Evolutionary conservation across 768 basidiomycete genomes (phyloP), one percentile per base, ranked within the genome.

Genomic region (Boletus vinaceobasis): DNA sequence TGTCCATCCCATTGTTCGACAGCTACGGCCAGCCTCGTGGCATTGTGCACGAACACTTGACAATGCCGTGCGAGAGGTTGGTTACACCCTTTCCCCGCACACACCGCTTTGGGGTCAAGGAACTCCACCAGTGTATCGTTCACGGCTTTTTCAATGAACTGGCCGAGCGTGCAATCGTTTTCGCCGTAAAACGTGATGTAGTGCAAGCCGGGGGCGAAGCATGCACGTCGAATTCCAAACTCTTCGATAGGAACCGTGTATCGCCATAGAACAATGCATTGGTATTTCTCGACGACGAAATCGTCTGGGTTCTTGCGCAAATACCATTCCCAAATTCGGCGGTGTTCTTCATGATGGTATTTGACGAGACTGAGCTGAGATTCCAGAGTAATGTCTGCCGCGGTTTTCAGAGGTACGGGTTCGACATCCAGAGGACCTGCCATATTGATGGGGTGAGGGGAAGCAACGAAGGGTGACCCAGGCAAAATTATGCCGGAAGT

Each of bases 311-410:
- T 93, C 72, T 92, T 90, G 47, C 90, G 83, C 11, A 90, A 74
- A 65, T 96, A 96, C 94, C 93, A 97, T 63, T 93, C 90, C 94
- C 95, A 98, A 29, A 96, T 83, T 40, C 90, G 85, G 36, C 88
- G 81, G 59, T 92, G 88, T 61, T 96, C 93, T 60, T 88, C 87
- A 52, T 94, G 90, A 60, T 87, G 86, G 77, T 85, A 87, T 66
- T 88, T 85, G 37, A 90, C 73, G 36, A 84, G 75, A 44, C 79
- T 81, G 38, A 89, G 81, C 19, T 77, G 80, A 64, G 90, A 92
- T 65, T 94, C 87, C 36, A 85, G 73, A 11, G 78, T 72, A 45
- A 97, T 91, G 61, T 94, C 90, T 29, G 80, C 74, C 2, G 75
- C 72, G 0, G 84, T 83, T 63, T 85, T 90, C 36, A 88, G 58